Base-by-base conservation (phyloP, 352 stramenopile genomes). In the Phytophthora uliginosa region DNA sequence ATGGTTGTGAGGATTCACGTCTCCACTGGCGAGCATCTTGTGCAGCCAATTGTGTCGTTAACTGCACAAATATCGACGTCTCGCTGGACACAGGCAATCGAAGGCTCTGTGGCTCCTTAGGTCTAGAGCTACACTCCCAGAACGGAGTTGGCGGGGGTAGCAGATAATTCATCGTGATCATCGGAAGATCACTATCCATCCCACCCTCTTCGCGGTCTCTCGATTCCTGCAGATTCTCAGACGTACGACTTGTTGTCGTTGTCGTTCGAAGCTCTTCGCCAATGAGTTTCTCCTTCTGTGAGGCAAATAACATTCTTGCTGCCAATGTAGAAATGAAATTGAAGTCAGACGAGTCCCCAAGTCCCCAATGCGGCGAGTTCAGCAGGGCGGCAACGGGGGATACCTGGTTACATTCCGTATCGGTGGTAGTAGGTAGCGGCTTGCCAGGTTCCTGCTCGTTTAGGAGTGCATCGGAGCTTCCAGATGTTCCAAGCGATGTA, bases 221-320 rank as follows among this genome's bases (percentile, higher is more conserved):
- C 5, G 52, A 20, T 50, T 71, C 73, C 20, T 66, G 53, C 6
- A 66, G 7, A 59, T 15, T 63, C n/a, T 57, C 56, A 26, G 60
- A 6, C 4, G n/a, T n/a, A 54, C 38, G 52, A 69, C 33, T 75
- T 26, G n/a, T 17, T 10, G 64, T 75, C 33, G 63, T 67, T 8
- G 82, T 80, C 26, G 60, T 71, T 4, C 26, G 54, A 20, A 89
- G 42, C 8, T 74, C 63, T 64, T 81, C 70, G 10, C 63, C 45
- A 31, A 87, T 69, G 3, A 89, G 57, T 47, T 59, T 70, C 13
- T 82, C 61, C 40, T 87, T 89, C 52, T 89, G 82, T n/a, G 71
- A 62, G 17, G 45, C 70, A 38, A 87, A 87, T 0, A 89, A 66
- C 42, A 84, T 28, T 26, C 42, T 24, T 26, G 40, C 24, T 7